Base-by-base conservation (phyloP, 78 protist genomes). In the Dictyostelium citrinum region DNA sequence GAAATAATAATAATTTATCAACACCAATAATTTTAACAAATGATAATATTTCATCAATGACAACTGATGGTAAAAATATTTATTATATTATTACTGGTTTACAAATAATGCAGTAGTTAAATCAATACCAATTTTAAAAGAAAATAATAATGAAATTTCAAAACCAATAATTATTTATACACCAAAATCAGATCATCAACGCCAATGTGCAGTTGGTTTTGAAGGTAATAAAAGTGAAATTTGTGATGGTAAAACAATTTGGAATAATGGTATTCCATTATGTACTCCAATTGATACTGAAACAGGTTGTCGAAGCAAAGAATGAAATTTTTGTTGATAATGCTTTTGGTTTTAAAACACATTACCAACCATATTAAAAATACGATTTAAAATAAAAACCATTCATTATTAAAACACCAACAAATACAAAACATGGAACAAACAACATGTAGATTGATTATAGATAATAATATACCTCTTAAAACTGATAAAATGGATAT, bases 151-250 rank as follows among this genome's bases (percentile, higher is more conserved):
- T 75, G 2, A 41, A 1, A 10, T 0, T 9, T 35, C 10, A 35
- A 27, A 11, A 33, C 45, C 77, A 70, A 70, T 12, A 33, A 3
- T 39, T 27, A 41, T 78, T 14, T 78, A 46, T 78, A 78, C 60
- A 14, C 83, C 83, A 46, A 41, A 24, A n/a, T 29, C 67, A 2
- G 70, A 29, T 46, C 8, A 46, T 46, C 60, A 41, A 78, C 49
- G 83, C 16, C 83, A 78, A 78, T 46, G 70, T 78, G 64, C 83
- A n/a, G 70, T 46, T 46, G 83, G 83, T 16, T 78, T 78, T 6
- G 16, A 10, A 11, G 67, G 67, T 78, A n/a, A 46, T 29, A 46
- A 78, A 75, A 41, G 81, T 78, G 22, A 24, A 46, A 49, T 3
- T 20, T 78, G 83, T 46, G 11, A 78, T 46, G 83, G 83, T 35